These are phyloP conservation scores for Vicia villosa DNA, from an alignment of 306 rosid species.

Conservation along the genomic window DNA sequence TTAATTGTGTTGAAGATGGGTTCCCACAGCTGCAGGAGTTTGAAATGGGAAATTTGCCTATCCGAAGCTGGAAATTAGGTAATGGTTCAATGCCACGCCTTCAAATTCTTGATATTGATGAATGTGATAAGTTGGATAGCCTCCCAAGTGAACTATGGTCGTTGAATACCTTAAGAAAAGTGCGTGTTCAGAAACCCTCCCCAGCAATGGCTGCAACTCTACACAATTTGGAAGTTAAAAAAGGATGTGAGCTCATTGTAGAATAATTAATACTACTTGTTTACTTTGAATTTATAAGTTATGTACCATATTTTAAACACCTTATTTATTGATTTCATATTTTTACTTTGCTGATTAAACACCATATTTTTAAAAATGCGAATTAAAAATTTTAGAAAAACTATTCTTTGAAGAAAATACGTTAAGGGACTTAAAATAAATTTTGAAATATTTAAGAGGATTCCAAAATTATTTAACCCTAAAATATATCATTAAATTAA, in stretches of 20 bases:
- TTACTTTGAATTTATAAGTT: neutral
- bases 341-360: too few species aligned
- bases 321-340: too few species aligned
- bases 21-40: constrained; percentile 9
- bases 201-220: neutral
- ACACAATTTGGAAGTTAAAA: neutral
- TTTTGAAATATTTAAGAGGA: too few species aligned
- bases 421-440: too few species aligned
- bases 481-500: too few species aligned
- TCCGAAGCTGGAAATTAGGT: constrained; percentile 20
- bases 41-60: rapidly evolving
- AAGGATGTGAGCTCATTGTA: constrained; percentile 8
- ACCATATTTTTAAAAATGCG: too few species aligned
- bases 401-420: too few species aligned
- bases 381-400: too few species aligned
- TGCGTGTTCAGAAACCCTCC: neutral
- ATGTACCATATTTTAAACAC: too few species aligned
- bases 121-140: neutral
- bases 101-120: neutral
- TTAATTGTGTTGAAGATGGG: neutral
- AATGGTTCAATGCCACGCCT: constrained; percentile 27
- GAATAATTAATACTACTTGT: neutral
- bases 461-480: too few species aligned
- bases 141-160: constrained; percentile 34
- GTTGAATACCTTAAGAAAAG: constrained; percentile 10